Evolutionary conservation across 2,329 filamentous ascomycete genomes (phyloP).

Genomic region (Eutypella sp.): DNA sequence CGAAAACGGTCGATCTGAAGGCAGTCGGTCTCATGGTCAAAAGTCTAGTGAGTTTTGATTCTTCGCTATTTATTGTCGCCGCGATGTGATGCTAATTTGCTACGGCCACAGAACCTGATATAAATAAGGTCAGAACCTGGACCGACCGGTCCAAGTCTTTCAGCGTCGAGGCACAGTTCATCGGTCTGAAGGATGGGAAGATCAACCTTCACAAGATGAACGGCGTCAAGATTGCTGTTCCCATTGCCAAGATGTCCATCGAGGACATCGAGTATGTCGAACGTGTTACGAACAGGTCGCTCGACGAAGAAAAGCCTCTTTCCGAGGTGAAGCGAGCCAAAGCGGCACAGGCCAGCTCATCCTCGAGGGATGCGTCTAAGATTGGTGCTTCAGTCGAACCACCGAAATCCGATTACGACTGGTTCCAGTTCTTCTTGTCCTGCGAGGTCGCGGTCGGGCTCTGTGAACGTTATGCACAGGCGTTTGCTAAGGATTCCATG

Average conservation of each 20-base stretch:
- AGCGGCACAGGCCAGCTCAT: constrained; percentile 25
- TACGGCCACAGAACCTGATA: constrained; percentile 64
- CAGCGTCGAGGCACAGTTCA: constrained; percentile 94
- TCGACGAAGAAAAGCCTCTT: constrained; percentile 91
- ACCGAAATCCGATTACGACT: constrained; percentile 77
- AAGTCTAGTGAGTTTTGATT: constrained; percentile 65
- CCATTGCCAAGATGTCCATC: constrained; percentile 89
- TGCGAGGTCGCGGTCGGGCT: constrained; percentile 89
- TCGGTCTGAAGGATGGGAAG: constrained; percentile 90
- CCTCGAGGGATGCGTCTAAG: constrained; percentile 26
- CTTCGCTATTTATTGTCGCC: neutral
- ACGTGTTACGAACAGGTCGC: constrained; percentile 74
- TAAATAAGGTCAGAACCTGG: constrained; percentile 81
- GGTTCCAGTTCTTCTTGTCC: constrained; percentile 97
- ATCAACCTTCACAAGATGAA: constrained; percentile 98
- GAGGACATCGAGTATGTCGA: constrained; percentile 96
- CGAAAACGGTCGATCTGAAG: constrained; percentile 59
- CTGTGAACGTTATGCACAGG: constrained; percentile 89
- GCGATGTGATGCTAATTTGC: constrained; percentile 9
- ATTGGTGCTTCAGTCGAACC: constrained; percentile 61
- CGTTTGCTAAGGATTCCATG: constrained; percentile 89
- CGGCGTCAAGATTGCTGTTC: constrained; percentile 96
- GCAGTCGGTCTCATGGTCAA: constrained; percentile 45
- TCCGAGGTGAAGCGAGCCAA: constrained; percentile 69
- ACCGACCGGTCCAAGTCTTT: constrained; percentile 94